These are phyloP conservation scores for Stentor coeruleus DNA, from an alignment of 73 alveolate genomes.

Conservation along the genomic window DNA sequence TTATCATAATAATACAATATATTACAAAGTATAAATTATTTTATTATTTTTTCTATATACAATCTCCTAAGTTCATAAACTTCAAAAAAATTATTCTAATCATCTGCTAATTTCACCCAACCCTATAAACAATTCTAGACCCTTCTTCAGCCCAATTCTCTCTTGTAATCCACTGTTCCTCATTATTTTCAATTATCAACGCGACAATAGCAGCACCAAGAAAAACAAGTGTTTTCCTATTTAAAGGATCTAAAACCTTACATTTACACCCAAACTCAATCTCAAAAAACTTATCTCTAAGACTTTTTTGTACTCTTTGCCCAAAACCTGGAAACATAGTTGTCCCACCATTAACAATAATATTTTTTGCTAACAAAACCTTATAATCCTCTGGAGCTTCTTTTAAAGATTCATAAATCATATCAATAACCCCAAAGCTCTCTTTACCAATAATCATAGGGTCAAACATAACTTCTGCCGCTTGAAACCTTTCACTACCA, in stretches of 20 bases:
- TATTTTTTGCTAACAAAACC: conserved; percentile 36
- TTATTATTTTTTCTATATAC: too few species aligned
- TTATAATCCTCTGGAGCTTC: conserved; percentile 79
- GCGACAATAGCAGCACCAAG: conserved; percentile 85
- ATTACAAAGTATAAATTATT: too few species aligned
- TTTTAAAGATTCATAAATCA: conserved; percentile 61
- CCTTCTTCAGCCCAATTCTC: conserved; percentile 70
- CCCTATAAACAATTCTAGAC: background rate
- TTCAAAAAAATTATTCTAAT: too few species aligned
- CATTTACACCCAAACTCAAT: conserved; percentile 26
- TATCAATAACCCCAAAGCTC: conserved; percentile 63
- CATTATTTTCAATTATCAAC: conserved; percentile 31
- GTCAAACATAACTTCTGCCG: conserved; percentile 75
- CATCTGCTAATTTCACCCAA: too few species aligned
- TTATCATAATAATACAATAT: too few species aligned
- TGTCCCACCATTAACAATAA: conserved; percentile 86
- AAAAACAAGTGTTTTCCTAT: conserved; percentile 81
- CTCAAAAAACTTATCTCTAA: conserved; percentile 55
- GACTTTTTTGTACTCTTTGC: conserved; percentile 75
- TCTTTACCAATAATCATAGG: conserved; percentile 73
- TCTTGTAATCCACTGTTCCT: conserved; percentile 60
- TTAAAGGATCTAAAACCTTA: conserved; percentile 73
- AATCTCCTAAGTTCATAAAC: too few species aligned
- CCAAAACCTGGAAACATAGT: conserved; percentile 98
- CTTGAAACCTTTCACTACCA: conserved; percentile 79